phyloP scores from a whole-genome alignment of 2,329 filamentous ascomycete genomes.

The Trichophaea hybrida region DNA sequence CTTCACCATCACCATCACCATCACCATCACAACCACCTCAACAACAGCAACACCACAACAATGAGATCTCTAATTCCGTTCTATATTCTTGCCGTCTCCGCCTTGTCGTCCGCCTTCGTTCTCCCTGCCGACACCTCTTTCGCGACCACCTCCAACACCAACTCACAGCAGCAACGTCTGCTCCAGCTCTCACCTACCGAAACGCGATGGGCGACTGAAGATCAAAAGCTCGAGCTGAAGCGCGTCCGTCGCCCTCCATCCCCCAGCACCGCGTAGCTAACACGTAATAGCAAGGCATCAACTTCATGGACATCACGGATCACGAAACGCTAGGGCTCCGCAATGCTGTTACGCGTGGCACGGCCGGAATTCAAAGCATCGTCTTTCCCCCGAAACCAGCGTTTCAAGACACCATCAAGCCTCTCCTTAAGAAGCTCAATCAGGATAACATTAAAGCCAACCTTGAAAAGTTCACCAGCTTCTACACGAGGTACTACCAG shows the following conservation, averaged over 20 bases:
- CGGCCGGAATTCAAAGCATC: conserved; percentile 35
- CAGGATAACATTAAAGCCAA: conserved; percentile 65
- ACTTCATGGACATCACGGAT: conserved; percentile 91
- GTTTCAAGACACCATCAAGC: conserved; percentile 50
- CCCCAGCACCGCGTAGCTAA: conserved; percentile 9
- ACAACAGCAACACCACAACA: background rate
- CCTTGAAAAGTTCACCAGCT: conserved; percentile 61
- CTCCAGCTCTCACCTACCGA: conserved; percentile 76
- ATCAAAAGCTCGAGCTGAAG: conserved; percentile 85
- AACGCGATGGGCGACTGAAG: conserved; percentile 76
- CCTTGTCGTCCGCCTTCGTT: conserved; percentile 14
- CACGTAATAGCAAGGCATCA: conserved; percentile 52
- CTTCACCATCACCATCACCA: background rate
- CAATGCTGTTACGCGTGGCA: conserved; percentile 29
- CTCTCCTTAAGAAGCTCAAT: conserved; percentile 53
- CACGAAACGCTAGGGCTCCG: conserved; percentile 47
- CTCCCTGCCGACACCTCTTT: conserved; percentile 13
- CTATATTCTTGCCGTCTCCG: conserved; percentile 14
- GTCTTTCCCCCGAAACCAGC: conserved; percentile 52
- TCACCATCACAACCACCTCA: background rate
- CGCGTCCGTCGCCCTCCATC: conserved; percentile 43
- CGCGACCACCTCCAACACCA: conserved; percentile 8
- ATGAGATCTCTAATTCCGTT: conserved; percentile 17
- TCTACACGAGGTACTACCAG: conserved; percentile 65
- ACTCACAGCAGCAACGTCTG: conserved; percentile 43